Percentiles rank a stretch among this genome's conserved stretches.
Evolutionary conservation across 306 rosid species (phyloP).

Genomic region (Astragalus glycyphyllos): DNA sequence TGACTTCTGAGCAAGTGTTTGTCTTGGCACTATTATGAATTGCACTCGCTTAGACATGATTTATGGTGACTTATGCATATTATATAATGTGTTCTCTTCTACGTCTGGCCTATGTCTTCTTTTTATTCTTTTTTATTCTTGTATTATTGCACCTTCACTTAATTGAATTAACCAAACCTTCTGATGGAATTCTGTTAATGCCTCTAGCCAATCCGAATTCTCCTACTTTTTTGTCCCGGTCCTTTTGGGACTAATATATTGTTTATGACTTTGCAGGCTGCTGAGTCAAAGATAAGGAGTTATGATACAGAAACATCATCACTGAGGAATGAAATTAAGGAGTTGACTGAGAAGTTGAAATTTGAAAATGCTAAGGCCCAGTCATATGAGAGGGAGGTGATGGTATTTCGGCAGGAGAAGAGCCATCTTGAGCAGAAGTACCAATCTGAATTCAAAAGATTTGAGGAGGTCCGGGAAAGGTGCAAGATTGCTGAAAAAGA

Average conservation of each 20-base stretch:
- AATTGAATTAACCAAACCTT: conserved; percentile 1
- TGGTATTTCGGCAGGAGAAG: conserved; percentile 78
- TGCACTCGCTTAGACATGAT: conserved; percentile 7
- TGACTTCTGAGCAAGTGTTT: conserved; percentile 23
- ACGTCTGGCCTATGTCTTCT: conserved; percentile 16
- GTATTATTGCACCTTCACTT: conserved; percentile 21
- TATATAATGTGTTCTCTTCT: background rate
- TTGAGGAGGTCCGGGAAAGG: conserved; percentile 83
- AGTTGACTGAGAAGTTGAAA: conserved; percentile 68
- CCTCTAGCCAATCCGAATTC: background rate
- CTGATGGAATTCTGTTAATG: background rate
- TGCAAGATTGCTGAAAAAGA: conserved; percentile 79
- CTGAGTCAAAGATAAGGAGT: conserved; percentile 77
- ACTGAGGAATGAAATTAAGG: conserved; percentile 68
- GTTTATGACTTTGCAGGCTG: conserved; percentile 66
- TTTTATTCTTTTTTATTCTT: conserved; percentile 1
- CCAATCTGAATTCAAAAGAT: conserved; percentile 72
- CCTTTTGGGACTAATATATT: conserved; percentile 10
- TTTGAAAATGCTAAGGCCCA: conserved; percentile 65
- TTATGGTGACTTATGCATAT: conserved; percentile 13
- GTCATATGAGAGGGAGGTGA: conserved; percentile 76
- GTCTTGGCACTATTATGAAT: conserved; percentile 4
- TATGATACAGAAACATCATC: conserved; percentile 71
- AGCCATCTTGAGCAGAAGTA: conserved; percentile 75
- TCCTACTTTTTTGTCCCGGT: background rate